Conservation (phyloP, 495 filamentous ascomycete species). For the Podospora conica region DNA sequence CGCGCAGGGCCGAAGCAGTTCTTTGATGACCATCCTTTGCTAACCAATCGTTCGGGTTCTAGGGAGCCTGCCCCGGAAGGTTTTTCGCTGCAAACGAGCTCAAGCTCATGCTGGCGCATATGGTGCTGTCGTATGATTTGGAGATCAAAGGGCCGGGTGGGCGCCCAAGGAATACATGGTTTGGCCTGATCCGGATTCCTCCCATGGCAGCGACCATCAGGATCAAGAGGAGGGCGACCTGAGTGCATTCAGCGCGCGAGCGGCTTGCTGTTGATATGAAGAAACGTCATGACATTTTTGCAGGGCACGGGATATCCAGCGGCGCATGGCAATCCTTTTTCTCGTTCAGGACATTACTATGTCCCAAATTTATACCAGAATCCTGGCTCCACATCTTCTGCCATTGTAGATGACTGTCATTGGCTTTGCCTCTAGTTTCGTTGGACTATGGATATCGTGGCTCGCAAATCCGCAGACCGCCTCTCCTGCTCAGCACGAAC, state of each 20-base stretch:
- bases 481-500: not conserved
- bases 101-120: slow-evolving; percentile 36
- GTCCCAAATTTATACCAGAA: no score
- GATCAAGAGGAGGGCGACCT: slow-evolving; percentile 25
- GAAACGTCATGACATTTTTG: not conserved
- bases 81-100: slow-evolving; percentile 40
- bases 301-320: not conserved
- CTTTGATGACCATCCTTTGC: no score
- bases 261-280: not conserved
- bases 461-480: not conserved
- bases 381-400: no score
- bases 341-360: no score
- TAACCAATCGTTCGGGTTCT: no score
- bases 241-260: not conserved
- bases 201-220: slow-evolving; percentile 33
- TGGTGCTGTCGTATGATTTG: slow-evolving; percentile 37
- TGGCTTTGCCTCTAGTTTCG: no score
- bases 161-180: slow-evolving; percentile 29
- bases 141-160: slow-evolving; percentile 18
- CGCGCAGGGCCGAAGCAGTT: no score
- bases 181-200: slow-evolving; percentile 26
- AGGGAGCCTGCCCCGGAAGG: slow-evolving; percentile 39
- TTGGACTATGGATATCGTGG: not conserved
- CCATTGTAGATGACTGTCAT: no score
- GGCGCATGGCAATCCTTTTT: not conserved